Base-by-base conservation (phyloP, 1,139 yeast genomes). In the Arxiozyma heterogenica region DNA sequence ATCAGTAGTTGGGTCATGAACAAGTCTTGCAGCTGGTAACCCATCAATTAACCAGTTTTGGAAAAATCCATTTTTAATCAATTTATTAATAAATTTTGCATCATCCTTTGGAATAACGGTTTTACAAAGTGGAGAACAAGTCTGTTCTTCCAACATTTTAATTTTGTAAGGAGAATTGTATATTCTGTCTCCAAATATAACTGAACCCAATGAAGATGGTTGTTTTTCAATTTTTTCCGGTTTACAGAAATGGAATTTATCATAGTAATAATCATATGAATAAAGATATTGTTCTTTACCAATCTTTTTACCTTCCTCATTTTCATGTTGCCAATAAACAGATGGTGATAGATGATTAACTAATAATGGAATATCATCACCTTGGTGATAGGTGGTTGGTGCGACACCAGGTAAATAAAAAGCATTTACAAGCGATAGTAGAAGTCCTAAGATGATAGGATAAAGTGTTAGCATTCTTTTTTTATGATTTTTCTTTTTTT, bases 41-140 rank as follows among this genome's bases (percentile, higher is more conserved):
- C 98, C 97, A 70, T 93, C 99, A 57, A 93, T 75, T 54, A 91
- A 76, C 98, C 98, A 93, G 67, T 93, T 91, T 70, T 88, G 87
- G 66, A 79, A 81, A 69, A 88, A 93, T 6, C 93, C 91, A 51
- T 90, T 89, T 60, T 83, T 77, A 61, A 93, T 86, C 64, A 86
- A 80, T 63, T 86, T 78, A 67, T 83, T 84, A 51, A 90, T 87
- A 66, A 90, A 90, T 3, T 76, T 76, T 1, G 89, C 78, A 66
- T 89, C 96, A 7, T 79, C 68, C 41, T 79, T 77, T 42, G 84
- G 76, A 68, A 88, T 89, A 3, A 62, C 62, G 2, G 77, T 64
- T 1, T 76, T 62, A 72, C 99, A 93, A 51, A 91, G 73, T 25
- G 68, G 62, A 54, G 76, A 75, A 75, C 98, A 93, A 12, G 76